Evolutionary conservation across 139 green algal genomes (phyloP).

Genomic region (Auxenochlorella protothecoides): DNA sequence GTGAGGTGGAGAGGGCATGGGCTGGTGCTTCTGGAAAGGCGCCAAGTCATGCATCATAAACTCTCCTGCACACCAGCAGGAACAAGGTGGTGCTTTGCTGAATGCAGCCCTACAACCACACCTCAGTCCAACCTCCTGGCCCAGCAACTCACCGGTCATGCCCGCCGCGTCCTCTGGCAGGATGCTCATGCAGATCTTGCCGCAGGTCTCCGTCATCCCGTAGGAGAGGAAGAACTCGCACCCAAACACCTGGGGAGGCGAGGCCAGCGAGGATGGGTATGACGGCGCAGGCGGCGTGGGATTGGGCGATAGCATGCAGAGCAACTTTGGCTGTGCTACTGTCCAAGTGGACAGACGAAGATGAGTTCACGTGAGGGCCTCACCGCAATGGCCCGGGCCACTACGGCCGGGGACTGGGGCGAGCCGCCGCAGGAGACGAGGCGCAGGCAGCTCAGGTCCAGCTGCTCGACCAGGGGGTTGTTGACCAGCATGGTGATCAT

Average conservation of each 20-base stretch:
- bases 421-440: constrained; percentile 75
- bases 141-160: neutral
- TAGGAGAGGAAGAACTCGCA: constrained; percentile 85
- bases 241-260: constrained; percentile 39
- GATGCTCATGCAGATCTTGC: constrained; percentile 88
- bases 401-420: constrained; percentile 49
- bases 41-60: neutral
- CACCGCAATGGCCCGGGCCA: constrained; percentile 38
- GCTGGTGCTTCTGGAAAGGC: neutral
- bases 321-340: no score
- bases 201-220: constrained; percentile 93
- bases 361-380: no score
- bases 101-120: no score
- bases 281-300: no score
- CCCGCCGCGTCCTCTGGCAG: constrained; percentile 28
- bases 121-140: no score
- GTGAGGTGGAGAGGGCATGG: no score
- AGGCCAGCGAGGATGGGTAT: no score
- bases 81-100: no score
- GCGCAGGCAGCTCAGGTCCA: constrained; percentile 63
- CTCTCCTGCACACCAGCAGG: no score
- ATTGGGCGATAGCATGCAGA: no score
- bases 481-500: constrained; percentile 76
- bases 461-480: constrained; percentile 48
- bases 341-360: no score